phyloP scores from a whole-genome alignment of 2,329 filamentous ascomycete species.

The Colletotrichum truncatum region DNA sequence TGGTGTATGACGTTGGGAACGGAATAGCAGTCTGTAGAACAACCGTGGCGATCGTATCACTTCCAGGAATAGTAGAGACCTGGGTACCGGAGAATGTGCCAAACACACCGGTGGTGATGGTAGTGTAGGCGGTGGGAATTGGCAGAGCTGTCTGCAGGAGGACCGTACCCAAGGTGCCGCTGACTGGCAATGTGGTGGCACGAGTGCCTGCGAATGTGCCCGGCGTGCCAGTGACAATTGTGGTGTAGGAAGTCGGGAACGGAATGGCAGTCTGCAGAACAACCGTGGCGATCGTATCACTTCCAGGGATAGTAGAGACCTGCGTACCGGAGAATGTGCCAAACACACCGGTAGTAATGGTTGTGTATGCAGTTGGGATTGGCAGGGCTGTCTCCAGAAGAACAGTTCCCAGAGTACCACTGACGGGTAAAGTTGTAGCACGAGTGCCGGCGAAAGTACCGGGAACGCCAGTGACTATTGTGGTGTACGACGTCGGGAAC shows the following conservation, averaged over 20 bases:
- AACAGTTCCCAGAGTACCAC: neutral
- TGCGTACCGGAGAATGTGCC: neutral
- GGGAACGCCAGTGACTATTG: neutral
- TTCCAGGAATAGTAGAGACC: neutral
- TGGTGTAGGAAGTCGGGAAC: neutral
- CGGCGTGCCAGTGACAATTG: neutral
- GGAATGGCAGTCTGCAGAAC: neutral
- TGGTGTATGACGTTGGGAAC: constrained; percentile 1
- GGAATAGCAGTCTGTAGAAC: constrained; percentile 2
- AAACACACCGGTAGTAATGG: neutral
- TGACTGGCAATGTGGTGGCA: neutral
- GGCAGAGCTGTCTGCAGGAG: constrained; percentile 1
- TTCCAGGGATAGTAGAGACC: neutral
- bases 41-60: constrained; percentile 1
- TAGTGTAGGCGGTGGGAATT: constrained; percentile 12
- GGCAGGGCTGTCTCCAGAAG: neutral
- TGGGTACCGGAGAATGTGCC: constrained; percentile 9
- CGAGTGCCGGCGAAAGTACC: constrained; percentile 5
- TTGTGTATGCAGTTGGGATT: neutral
- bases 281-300: neutral
- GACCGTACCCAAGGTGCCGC: constrained; percentile 2
- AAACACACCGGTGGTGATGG: neutral
- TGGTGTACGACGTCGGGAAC: neutral
- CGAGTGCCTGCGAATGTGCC: neutral
- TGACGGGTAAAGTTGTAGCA: neutral